Conservation (phyloP, 805 yeast genomes). For the Candida ovalis region DNA sequence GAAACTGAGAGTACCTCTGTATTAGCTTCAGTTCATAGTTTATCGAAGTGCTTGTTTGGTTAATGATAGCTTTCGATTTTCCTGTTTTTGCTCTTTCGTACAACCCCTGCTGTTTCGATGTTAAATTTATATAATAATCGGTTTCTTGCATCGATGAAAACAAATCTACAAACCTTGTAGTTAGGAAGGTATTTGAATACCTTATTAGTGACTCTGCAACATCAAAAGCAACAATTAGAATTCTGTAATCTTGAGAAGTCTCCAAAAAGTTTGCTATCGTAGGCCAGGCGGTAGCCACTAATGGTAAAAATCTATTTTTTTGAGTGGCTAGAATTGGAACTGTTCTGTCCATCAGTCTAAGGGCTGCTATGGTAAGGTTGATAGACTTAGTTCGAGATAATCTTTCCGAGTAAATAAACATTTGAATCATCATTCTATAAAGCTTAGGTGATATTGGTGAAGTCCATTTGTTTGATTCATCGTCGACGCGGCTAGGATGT, state of each 20-base stretch:
- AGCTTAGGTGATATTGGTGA: slow-evolving; percentile 62
- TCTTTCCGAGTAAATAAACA: slow-evolving; percentile 67
- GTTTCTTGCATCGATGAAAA: slow-evolving; percentile 20
- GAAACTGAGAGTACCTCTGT: slow-evolving; percentile 27
- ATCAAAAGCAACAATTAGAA: slow-evolving; percentile 29
- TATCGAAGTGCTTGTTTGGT: slow-evolving; percentile 24
- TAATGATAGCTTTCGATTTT: slow-evolving; percentile 4
- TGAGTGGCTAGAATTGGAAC: slow-evolving; percentile 54
- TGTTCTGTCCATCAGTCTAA: slow-evolving; percentile 42
- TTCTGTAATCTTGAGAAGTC: slow-evolving; percentile 24
- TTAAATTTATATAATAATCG: slow-evolving; percentile 6
- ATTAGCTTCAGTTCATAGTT: slow-evolving; percentile 26
- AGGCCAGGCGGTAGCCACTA: slow-evolving; percentile 53
- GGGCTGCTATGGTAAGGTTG: slow-evolving; percentile 50
- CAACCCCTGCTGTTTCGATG: slow-evolving; percentile 9
- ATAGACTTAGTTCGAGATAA: slow-evolving; percentile 63
- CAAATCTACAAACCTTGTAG: slow-evolving; percentile 43
- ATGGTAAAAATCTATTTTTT: slow-evolving; percentile 41
- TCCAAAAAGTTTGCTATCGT: slow-evolving; percentile 27
- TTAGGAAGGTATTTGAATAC: slow-evolving; percentile 44
- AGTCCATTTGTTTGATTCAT: slow-evolving; percentile 48
- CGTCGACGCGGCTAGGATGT: slow-evolving; percentile 11
- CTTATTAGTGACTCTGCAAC: slow-evolving; percentile 27
- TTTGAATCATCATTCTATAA: slow-evolving; percentile 56
- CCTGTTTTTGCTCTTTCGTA: background rate